phyloP scores from a whole-genome alignment of 1,139 yeast species.

The Nakaseomyces bracarensis region DNA sequence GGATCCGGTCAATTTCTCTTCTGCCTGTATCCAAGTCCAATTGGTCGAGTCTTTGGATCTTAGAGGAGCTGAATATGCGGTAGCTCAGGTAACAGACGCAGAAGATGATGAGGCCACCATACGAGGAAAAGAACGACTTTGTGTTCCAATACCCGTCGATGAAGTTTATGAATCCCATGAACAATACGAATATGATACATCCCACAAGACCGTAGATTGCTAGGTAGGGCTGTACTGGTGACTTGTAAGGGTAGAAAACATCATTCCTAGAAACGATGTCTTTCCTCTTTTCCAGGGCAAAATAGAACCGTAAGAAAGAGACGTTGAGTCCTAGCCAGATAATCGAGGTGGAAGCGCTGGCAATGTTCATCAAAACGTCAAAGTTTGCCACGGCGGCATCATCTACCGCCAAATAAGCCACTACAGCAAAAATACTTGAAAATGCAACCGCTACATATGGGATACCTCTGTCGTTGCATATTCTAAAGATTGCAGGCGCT shows the following conservation, averaged over 20 bases:
- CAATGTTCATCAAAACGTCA: constrained; percentile 55
- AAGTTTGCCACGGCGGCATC: constrained; percentile 55
- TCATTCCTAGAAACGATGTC: constrained; percentile 57
- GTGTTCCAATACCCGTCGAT: constrained; percentile 54
- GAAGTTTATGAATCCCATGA: constrained; percentile 68
- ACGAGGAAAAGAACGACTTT: constrained; percentile 57
- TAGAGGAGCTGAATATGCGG: constrained; percentile 48
- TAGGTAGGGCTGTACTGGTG: constrained; percentile 71
- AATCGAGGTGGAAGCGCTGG: constrained; percentile 66
- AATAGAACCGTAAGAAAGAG: constrained; percentile 61
- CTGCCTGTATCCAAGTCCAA: constrained; percentile 75
- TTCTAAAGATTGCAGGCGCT: constrained; percentile 54
- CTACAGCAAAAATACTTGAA: constrained; percentile 50
- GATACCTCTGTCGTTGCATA: constrained; percentile 58
- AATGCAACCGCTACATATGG: constrained; percentile 65
- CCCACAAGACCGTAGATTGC: constrained; percentile 62
- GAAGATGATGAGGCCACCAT: constrained; percentile 57
- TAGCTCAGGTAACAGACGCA: constrained; percentile 47
- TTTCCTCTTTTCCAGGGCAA: constrained; percentile 57
- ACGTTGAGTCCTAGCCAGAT: constrained; percentile 80
- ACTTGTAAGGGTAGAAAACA: constrained; percentile 59
- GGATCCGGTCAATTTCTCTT: constrained; percentile 59
- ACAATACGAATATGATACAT: constrained; percentile 41
- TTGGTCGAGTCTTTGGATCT: constrained; percentile 47
- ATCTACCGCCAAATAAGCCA: constrained; percentile 55